Evolutionary conservation across 2,329 filamentous ascomycete species (phyloP), one percentile per base, ranked within the genome.

Genomic region (Trichoderma hamatum): DNA sequence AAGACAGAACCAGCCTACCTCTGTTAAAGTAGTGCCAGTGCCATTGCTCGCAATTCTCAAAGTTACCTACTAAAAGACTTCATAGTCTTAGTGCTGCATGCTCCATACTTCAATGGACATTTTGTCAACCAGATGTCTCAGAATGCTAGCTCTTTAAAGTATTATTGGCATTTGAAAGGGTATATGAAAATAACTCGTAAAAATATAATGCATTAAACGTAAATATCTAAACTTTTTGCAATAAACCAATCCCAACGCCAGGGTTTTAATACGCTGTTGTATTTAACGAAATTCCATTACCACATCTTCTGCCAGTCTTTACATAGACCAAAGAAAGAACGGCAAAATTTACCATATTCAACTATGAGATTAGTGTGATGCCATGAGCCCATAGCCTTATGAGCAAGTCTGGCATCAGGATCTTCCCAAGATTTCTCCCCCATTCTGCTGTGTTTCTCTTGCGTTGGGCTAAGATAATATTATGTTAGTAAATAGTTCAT

Each of bases 301-400:
- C 49, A 65, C 51, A 65, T 65, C 67, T 73, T 74, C 58, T 70
- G 70, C 73, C 73, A 74, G 3, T 73, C 72, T 28, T 61, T 71
- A 49, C 72, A 74, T 64, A 71, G 28, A 5, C 72, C 73, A 30
- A 74, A 73, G 10, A 73, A 39, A 3, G 72, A 70, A n/a, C 73
- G 70, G 36, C 73, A 74, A n/a, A 74, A 72, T 59, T 74, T 74
- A n/a, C 73, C 73, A 30, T 72, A 73, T 34, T 74, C 73, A 3
- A 73, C 71, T 13, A 58, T 49, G 5, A 70, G 24, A 55, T 72
- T 66, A 5, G 72, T 73, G 32, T 70, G 71, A 64, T 71, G 71
- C 73, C 73, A 74, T 39, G 73, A 74, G 5, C 73, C 73, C 66
- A 74, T 71, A 21, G 72, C 70, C 30, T 72, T 72, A 34, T 74